These are phyloP conservation scores for Tolypocladium guangdongense DNA, from an alignment of 2,329 filamentous ascomycete genomes.

Conservation along the genomic window DNA sequence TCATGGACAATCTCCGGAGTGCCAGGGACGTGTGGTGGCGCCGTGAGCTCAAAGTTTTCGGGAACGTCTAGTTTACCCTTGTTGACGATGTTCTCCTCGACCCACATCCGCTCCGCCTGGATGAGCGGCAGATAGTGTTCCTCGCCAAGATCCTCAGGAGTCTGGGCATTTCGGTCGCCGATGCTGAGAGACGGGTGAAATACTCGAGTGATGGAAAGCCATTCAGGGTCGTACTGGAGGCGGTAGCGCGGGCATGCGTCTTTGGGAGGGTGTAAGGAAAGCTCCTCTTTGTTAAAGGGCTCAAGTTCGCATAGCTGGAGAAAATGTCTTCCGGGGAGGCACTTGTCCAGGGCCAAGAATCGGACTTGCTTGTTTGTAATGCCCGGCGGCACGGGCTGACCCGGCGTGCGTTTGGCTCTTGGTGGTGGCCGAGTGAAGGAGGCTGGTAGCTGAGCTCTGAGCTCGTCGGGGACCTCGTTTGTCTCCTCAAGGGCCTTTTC, in stretches of 20 bases:
- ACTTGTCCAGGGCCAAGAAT: slow-evolving; percentile 90
- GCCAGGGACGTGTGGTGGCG: slow-evolving; percentile 54
- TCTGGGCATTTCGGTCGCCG: slow-evolving; percentile 43
- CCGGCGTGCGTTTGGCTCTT: slow-evolving; percentile 30
- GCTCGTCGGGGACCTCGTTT: slow-evolving; percentile 42
- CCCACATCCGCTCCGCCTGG: slow-evolving; percentile 62
- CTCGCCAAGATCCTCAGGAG: slow-evolving; percentile 55
- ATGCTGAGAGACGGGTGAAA: slow-evolving; percentile 58
- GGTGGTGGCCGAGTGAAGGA: slow-evolving; percentile 47
- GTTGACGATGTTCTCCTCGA: slow-evolving; percentile 62
- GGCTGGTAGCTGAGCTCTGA: slow-evolving; percentile 66
- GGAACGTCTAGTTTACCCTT: slow-evolving; percentile 57
- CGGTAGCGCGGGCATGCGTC: slow-evolving; percentile 32
- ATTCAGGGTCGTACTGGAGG: slow-evolving; percentile 82
- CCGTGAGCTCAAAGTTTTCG: slow-evolving; percentile 66
- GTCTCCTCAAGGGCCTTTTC: slow-evolving; percentile 3
- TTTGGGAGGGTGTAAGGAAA: slow-evolving; percentile 8
- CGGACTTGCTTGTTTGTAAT: slow-evolving; percentile 72
- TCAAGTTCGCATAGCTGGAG: slow-evolving; percentile 64
- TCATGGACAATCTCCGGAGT: slow-evolving; percentile 46
- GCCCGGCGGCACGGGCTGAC: slow-evolving; percentile 53
- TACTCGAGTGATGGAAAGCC: slow-evolving; percentile 83
- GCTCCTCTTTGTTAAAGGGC: slow-evolving; percentile 28
- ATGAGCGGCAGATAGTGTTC: slow-evolving; percentile 58
- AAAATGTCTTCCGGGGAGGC: slow-evolving; percentile 67